Base-by-base conservation (phyloP, 768 basidiomycete genomes). In the Termitomyces sp. region DNA sequence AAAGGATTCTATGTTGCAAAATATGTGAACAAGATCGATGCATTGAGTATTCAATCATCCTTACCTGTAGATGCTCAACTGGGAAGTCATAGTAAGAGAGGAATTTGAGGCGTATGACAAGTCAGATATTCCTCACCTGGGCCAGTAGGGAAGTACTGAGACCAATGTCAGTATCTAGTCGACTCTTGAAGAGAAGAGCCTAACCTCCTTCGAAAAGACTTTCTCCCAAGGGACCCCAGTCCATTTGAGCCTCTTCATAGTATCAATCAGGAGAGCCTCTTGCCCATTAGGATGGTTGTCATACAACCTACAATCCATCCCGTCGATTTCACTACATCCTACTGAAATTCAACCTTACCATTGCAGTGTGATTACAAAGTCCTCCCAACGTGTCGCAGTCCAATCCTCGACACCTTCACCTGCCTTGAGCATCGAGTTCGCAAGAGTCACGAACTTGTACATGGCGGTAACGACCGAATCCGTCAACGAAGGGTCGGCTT, bases 311-410 rank as follows among this genome's bases (percentile, higher is more conserved):
- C 3, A 16, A 28, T 12, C 13, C 7, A 18, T 36, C 7, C 24
- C 24, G 24, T 46, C 42, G 36, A n/a, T 8, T 46, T 33, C 18
- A 5, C 9, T 2, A 24, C 36, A 12, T 16, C 38, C 12, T 42
- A 15, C 11, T 15, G 3, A 48, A 20, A n/a, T n/a, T 40, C 13
- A 48, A 36, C 46, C 65, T 51, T 68, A 83, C 84, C 84, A 86
- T 69, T 85, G 82, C 64, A 85, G 64, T 22, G 75, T 70, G 3
- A 85, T 82, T 24, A 84, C 81, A 62, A 84, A 84, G 63, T 86
- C 84, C 66, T 83, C 82, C 83, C 83, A 84, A 32, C 84, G 80
- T 0, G 83, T 82, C 32, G 75, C 71, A 15, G 81, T 73, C 84
- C 84, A 86, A 2, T 72, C 67, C 51, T 84, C 83, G n/a, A 83